These are phyloP conservation scores for Lactifluus subvellereus DNA, from an alignment of 768 basidiomycete genomes.

Conservation along the genomic window DNA sequence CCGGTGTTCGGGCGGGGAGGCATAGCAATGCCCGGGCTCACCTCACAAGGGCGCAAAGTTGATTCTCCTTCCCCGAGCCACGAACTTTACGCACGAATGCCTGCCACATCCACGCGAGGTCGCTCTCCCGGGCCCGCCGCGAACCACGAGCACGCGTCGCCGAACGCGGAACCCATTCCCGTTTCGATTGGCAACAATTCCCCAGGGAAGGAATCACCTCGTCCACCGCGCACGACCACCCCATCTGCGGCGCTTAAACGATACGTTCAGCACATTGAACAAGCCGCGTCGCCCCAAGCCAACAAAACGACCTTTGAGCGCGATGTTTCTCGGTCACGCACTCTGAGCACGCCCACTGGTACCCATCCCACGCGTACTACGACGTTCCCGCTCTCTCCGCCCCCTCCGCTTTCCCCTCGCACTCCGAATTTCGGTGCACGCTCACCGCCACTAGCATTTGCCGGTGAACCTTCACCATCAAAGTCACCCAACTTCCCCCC, in stretches of 20 bases:
- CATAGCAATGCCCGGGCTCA: conserved; percentile 72
- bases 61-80: conserved; percentile 1
- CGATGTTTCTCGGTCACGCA: conserved; percentile 8
- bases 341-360: conserved; percentile 27
- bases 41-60: conserved; percentile 25
- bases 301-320: neutral
- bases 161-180: neutral
- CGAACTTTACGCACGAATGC: neutral
- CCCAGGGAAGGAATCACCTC: neutral
- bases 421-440: neutral
- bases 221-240: conserved; percentile 7
- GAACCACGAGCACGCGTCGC: neutral
- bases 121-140: conserved; percentile 14
- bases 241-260: conserved; percentile 17
- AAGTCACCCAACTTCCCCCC: conserved; percentile 14
- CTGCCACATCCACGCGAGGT: conserved; percentile 9
- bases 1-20: conserved; percentile 73
- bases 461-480: neutral
- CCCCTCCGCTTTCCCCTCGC: neutral
- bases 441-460: neutral
- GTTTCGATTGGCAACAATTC: neutral
- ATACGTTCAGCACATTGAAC: conserved; percentile 21
- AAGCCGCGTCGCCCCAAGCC: neutral
- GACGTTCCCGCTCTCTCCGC: conserved; percentile 4
- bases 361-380: neutral